Conservation (phyloP, 768 basidiomycete species). For the Pulveroboletus sp. region DNA sequence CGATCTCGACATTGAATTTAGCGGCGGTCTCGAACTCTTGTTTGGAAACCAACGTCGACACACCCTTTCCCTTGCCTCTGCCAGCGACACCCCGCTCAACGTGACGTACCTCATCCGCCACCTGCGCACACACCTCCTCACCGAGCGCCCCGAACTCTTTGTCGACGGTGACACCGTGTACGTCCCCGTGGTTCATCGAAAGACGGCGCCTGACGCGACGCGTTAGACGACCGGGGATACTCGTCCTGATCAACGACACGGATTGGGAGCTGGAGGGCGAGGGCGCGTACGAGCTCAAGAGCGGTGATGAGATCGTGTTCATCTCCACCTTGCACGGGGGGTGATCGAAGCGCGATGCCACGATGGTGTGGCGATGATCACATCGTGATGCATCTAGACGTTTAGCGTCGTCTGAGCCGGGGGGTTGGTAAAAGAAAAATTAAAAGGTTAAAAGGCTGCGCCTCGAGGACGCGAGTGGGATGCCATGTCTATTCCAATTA, state of each 20-base stretch:
- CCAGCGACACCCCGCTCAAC: constrained; percentile 37
- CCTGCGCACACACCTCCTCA: constrained; percentile 74
- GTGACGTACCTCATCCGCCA: constrained; percentile 77
- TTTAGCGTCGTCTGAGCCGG: too few relatives aligned
- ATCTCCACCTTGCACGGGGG: constrained; percentile 91
- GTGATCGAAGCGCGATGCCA: neutral
- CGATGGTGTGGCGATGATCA: too few relatives aligned
- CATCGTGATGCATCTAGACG: too few relatives aligned
- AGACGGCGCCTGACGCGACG: neutral
- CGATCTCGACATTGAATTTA: constrained; percentile 66
- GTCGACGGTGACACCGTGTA: constrained; percentile 86
- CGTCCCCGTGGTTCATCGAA: constrained; percentile 25
- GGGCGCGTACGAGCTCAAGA: constrained; percentile 74
- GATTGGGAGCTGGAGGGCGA: constrained; percentile 99
- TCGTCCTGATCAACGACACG: constrained; percentile 95
- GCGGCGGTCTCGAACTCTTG: constrained; percentile 84
- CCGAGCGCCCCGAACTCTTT: constrained; percentile 86
- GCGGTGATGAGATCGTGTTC: constrained; percentile 89
- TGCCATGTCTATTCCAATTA: neutral
- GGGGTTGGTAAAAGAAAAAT: too few relatives aligned
- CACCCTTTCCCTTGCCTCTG: constrained; percentile 52
- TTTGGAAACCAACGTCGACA: constrained; percentile 72
- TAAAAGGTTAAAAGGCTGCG: too few relatives aligned
- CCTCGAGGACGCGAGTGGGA: too few relatives aligned
- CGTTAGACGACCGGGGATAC: constrained; percentile 86